Conservation (phyloP, 441 rosid species). For the Adansonia grandidieri region DNA sequence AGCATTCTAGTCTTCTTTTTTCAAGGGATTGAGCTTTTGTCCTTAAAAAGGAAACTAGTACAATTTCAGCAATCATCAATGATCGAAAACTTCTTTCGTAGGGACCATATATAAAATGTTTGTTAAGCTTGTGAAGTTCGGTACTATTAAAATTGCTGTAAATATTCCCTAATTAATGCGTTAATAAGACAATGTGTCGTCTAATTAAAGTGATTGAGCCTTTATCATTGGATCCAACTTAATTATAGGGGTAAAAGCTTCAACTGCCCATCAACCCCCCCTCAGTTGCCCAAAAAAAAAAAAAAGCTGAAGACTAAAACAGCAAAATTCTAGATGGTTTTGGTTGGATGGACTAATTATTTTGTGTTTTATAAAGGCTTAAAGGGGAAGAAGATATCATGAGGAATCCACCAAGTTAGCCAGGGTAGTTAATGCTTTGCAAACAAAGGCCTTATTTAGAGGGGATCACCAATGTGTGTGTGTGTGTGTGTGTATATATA, state of each 20-base stretch:
- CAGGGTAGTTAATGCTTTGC: constrained; percentile 30
- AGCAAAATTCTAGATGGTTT: not conserved
- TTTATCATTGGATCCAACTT: constrained; percentile 21
- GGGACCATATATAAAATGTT: constrained; percentile 15
- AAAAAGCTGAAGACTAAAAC: not conserved
- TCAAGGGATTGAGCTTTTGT: not conserved
- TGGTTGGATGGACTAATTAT: not conserved
- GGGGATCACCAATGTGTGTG: constrained; percentile 13
- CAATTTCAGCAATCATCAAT: constrained; percentile 6
- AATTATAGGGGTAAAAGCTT: constrained; percentile 20
- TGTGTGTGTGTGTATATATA: no score
- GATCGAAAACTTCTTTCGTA: not conserved
- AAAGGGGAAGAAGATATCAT: not conserved
- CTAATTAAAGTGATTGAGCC: constrained; percentile 17
- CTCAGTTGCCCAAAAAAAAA: not conserved
- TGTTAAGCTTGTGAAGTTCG: not conserved
- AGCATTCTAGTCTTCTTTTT: not conserved
- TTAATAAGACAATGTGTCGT: not conserved
- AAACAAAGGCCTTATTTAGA: constrained; percentile 36
- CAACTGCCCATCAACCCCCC: not conserved
- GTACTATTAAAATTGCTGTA: constrained; percentile 16
- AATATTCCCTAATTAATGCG: not conserved
- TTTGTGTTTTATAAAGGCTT: not conserved
- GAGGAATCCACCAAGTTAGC: constrained; percentile 20
- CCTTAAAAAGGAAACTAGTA: not conserved